Evolutionary conservation across 176 grass and related monocot genomes (phyloP).

Genomic region (Stipa capillata): DNA sequence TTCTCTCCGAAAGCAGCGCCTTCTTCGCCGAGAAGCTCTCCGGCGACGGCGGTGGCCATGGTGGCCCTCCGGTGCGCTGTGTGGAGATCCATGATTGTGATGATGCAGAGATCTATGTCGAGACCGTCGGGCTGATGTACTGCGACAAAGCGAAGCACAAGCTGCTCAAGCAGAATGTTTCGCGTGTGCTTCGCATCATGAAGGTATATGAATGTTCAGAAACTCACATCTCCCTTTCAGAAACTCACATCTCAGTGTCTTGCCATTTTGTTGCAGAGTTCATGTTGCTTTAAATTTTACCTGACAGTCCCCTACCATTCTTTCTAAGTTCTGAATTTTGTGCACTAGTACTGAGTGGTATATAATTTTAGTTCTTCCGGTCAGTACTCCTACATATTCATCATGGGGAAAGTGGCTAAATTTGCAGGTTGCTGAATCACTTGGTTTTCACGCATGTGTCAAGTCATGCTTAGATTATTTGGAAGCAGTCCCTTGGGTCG

Average conservation of each 20-base stretch:
- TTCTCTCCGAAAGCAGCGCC: conserved; percentile 49
- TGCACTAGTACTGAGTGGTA: not conserved
- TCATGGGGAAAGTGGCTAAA: not conserved
- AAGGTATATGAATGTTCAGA: conserved; percentile 24
- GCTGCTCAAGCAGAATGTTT: conserved; percentile 51
- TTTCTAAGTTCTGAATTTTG: not conserved
- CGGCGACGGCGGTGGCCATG: not conserved
- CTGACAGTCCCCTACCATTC: not conserved
- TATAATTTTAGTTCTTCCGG: not conserved
- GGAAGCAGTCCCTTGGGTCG: conserved; percentile 79
- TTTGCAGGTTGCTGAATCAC: conserved; percentile 61
- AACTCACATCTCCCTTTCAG: not conserved
- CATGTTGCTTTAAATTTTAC: not conserved
- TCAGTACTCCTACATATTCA: not conserved
- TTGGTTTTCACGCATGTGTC: conserved; percentile 56
- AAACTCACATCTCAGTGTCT: not conserved
- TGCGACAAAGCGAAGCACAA: conserved; percentile 49
- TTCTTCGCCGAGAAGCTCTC: conserved; percentile 67
- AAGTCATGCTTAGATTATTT: conserved; percentile 83
- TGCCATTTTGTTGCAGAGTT: not conserved
- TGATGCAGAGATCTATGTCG: conserved; percentile 57
- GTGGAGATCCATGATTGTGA: conserved; percentile 57
- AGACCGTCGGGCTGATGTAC: conserved; percentile 63
- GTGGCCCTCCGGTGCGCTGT: not conserved
- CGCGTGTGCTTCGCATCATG: conserved; percentile 52